Evolutionary conservation across 73 alveolate species (phyloP).

Genomic region (Paramecium primaurelia): DNA sequence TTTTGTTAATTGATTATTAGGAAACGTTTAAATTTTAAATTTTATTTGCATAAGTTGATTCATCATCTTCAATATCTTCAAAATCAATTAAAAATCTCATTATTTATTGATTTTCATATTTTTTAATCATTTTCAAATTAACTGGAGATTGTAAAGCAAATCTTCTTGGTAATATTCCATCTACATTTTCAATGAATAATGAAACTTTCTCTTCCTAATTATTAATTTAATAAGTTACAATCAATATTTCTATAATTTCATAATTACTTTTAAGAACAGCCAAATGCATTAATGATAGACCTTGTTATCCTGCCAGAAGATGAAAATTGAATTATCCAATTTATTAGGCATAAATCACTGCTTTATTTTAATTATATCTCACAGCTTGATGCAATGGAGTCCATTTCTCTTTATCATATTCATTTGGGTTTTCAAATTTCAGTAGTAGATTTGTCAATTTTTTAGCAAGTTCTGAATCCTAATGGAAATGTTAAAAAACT

Average conservation of each 20-base stretch:
- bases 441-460: not conserved
- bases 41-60: not conserved
- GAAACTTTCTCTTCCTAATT: conserved; percentile 31
- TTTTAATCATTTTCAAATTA: conserved; percentile 8
- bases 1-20: not conserved
- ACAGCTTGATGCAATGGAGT: conserved; percentile 24
- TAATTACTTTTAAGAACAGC: conserved; percentile 31
- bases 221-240: not conserved
- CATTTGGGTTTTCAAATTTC: conserved; percentile 24
- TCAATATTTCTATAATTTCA: conserved; percentile 14
- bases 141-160: not conserved
- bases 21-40: not conserved
- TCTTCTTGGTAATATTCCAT: conserved; percentile 10
- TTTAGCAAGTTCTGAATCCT: not conserved
- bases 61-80: conserved; percentile 33
- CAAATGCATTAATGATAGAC: conserved; percentile 17
- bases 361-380: conserved; percentile 7
- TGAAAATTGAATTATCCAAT: not conserved
- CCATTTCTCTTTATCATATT: not conserved
- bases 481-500: not conserved
- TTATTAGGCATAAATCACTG: not conserved
- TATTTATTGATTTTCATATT: not conserved
- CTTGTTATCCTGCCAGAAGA: not conserved
- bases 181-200: not conserved
- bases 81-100: not conserved